A percentile compares a stretch with the other conserved stretches of the same genome.
These are phyloP conservation scores for Fusarium equiseti DNA, from an alignment of 2,329 filamentous ascomycete species.

Conservation along the genomic window DNA sequence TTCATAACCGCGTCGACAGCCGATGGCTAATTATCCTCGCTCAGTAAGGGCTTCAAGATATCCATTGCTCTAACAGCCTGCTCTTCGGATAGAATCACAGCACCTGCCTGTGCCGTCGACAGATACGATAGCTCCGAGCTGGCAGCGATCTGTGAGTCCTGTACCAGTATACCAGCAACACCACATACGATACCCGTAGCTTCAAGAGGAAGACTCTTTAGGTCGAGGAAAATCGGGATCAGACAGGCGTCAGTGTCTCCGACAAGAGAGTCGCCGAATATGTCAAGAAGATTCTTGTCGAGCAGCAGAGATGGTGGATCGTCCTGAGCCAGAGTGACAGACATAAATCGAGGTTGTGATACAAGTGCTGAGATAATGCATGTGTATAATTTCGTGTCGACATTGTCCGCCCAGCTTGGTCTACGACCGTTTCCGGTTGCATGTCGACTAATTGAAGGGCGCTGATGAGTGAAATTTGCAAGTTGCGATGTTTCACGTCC, in stretches of 20 bases:
- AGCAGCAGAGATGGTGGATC: constrained; percentile 81
- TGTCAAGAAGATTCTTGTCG: constrained; percentile 73
- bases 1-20: neutral
- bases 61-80: constrained; percentile 80
- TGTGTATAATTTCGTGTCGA: constrained; percentile 73
- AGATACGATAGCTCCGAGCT: constrained; percentile 88
- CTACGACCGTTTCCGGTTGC: constrained; percentile 53
- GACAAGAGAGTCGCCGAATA: constrained; percentile 80
- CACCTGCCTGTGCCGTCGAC: constrained; percentile 87
- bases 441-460: constrained; percentile 53
- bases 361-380: constrained; percentile 71
- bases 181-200: constrained; percentile 96
- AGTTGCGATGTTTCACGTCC: constrained; percentile 66
- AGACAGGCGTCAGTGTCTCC: constrained; percentile 78
- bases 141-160: constrained; percentile 70
- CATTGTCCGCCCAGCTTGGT: constrained; percentile 67
- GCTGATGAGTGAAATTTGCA: constrained; percentile 54
- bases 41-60: constrained; percentile 70
- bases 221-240: constrained; percentile 89
- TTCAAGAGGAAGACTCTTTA: constrained; percentile 83
- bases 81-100: constrained; percentile 84
- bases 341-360: constrained; percentile 76
- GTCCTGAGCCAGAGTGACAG: constrained; percentile 77
- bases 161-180: constrained; percentile 84
- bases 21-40: constrained; percentile 47